Base-by-base conservation (phyloP, 2,329 filamentous ascomycete species). In the Colletotrichum graminicola region DNA sequence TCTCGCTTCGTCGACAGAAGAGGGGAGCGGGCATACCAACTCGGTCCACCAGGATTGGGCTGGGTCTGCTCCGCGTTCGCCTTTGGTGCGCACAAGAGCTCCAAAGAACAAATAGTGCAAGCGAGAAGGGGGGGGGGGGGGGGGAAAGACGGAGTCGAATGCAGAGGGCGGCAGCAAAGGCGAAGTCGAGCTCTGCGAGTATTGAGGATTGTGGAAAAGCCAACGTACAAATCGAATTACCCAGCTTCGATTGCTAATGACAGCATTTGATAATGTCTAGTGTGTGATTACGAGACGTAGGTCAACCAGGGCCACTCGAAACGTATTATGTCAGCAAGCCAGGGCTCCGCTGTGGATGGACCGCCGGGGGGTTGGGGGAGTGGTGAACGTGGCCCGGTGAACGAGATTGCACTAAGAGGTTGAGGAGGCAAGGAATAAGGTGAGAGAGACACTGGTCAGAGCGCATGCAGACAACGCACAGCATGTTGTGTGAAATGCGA, bases 211-310 rank as follows among this genome's bases (percentile, higher is more conserved):
- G 60, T 56, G 51, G 62, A 49, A 66, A 41, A 65, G 61, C 36
- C 66, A 72, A 66, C 7, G 56, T 71, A 56, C 29, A 71, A 51
- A 72, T 55, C 54, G 49, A 63, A 45, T 54, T 63, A 41, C 70
- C 39, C 61, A 66, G 61, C 62, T 73, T 73, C 76, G 75, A 75
- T 76, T 80, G 77, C 76, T 75, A 75, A 79, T 79, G 77, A 75
- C 77, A 76, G 71, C 75, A 75, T 76, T 76, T 76, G 75, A 75
- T 75, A 75, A 73, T 73, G 74, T 69, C 73, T 71, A 59, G 73
- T 76, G 71, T 76, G 77, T 76, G 79, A 73, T 76, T 77, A 77
- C 76, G 76, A 78, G 76, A 75, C 75, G 74, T 75, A 73, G 66
- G 67, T 72, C 47, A 68, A 72, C 73, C 66, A 75, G 76, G 75